Percentiles rank a stretch among this genome's conserved stretches.
These are phyloP conservation scores for Pichiaceae sp. DNA, from an alignment of 1,139 yeast species.

Conservation along the genomic window DNA sequence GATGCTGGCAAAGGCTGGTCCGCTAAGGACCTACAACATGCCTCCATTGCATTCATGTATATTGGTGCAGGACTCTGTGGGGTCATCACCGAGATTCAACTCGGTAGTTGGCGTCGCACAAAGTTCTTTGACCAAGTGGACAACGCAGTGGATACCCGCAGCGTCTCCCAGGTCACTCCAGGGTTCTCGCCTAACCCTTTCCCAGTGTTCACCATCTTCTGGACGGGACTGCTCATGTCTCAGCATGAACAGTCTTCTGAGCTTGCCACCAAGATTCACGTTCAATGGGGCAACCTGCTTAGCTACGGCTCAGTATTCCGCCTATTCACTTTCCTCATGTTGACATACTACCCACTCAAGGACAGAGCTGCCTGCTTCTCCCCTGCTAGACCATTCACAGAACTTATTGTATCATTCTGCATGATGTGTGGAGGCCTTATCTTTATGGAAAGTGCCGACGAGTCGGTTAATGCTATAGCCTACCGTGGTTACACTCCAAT, in stretches of 20 bases:
- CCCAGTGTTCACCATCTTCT: slow-evolving; percentile 85
- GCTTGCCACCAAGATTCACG: slow-evolving; percentile 70
- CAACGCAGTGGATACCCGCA: slow-evolving; percentile 8
- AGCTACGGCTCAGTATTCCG: slow-evolving; percentile 75
- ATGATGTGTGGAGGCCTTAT: slow-evolving; percentile 82
- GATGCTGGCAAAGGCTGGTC: slow-evolving; percentile 72
- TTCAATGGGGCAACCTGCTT: slow-evolving; percentile 86
- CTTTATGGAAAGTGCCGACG: slow-evolving; percentile 87
- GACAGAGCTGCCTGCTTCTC: slow-evolving; percentile 13
- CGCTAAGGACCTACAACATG: slow-evolving; percentile 91
- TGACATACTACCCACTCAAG: slow-evolving; percentile 43
- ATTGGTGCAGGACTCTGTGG: slow-evolving; percentile 94
- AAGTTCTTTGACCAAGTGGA: slow-evolving; percentile 27
- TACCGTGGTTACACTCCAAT: slow-evolving; percentile 80
- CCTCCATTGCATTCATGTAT: slow-evolving; percentile 87
- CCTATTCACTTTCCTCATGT: slow-evolving; percentile 52
- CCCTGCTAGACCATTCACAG: slow-evolving; percentile 77
- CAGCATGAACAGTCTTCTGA: slow-evolving; percentile 81
- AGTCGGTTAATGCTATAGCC: slow-evolving; percentile 73
- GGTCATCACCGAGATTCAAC: slow-evolving; percentile 59
- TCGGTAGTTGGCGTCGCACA: slow-evolving; percentile 39
- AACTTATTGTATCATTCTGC: slow-evolving; percentile 68
- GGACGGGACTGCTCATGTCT: slow-evolving; percentile 97
- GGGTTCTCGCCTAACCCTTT: slow-evolving; percentile 86
- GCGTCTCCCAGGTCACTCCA: slow-evolving; percentile 38